A percentile compares a stretch with the other conserved stretches of the same genome.
phyloP scores from a whole-genome alignment of 2,329 filamentous ascomycete genomes.

The Penicillium sp. region DNA sequence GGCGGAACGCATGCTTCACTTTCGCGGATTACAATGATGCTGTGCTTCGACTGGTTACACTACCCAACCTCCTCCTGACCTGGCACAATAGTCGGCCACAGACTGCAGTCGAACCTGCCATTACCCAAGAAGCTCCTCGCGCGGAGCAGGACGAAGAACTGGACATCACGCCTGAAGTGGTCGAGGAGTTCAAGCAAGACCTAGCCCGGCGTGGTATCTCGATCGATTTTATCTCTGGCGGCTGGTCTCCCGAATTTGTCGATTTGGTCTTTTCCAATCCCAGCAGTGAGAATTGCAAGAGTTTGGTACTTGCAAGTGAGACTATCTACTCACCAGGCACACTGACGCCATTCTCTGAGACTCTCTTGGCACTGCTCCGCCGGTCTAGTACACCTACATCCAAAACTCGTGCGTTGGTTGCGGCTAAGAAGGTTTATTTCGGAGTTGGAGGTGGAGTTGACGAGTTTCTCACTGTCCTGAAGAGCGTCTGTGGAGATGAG shows the following conservation, averaged over 20 bases:
- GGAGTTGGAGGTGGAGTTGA: conserved; percentile 70
- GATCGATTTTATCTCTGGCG: conserved; percentile 64
- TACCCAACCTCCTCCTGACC: conserved; percentile 66
- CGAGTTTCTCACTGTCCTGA: conserved; percentile 55
- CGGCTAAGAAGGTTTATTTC: conserved; percentile 70
- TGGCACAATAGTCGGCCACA: conserved; percentile 49
- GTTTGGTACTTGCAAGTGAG: conserved; percentile 65
- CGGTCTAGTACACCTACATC: conserved; percentile 34
- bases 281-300: conserved; percentile 43
- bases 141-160: conserved; percentile 45
- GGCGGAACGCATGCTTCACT: conserved; percentile 56
- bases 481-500: conserved; percentile 33
- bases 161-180: conserved; percentile 57
- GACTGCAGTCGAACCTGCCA: conserved; percentile 3
- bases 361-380: conserved; percentile 58
- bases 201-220: conserved; percentile 53
- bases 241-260: conserved; percentile 59
- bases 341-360: conserved; percentile 61
- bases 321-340: conserved; percentile 68
- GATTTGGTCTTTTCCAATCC: conserved; percentile 52
- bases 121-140: conserved; percentile 16
- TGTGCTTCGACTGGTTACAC: conserved; percentile 65
- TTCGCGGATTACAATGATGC: conserved; percentile 67
- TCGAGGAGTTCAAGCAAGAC: conserved; percentile 53
- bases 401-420: conserved; percentile 59